A percentile compares a stretch with the other conserved stretches of the same genome.
Conservation (phyloP, 768 basidiomycete genomes). For the Gymnopilus junonius region DNA sequence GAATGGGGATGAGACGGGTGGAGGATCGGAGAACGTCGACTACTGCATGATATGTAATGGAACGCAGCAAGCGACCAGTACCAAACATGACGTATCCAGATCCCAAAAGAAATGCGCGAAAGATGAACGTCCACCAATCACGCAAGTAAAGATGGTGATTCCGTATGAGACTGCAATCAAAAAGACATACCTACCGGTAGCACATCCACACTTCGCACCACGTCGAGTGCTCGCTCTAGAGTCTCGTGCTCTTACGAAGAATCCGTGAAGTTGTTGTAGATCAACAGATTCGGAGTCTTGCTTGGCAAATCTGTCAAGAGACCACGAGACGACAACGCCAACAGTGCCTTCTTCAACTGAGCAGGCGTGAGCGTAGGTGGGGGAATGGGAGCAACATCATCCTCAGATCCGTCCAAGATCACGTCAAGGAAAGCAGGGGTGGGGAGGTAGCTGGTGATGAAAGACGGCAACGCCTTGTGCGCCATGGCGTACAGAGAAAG, state of each 20-base stretch:
- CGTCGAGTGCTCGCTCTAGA: neutral
- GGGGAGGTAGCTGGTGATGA: slow-evolving; percentile 62
- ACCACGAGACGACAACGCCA: slow-evolving; percentile 59
- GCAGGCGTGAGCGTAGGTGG: slow-evolving; percentile 61
- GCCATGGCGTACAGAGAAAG: slow-evolving; percentile 56
- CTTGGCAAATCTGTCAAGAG: slow-evolving; percentile 53
- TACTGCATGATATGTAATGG: neutral
- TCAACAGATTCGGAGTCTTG: slow-evolving; percentile 70
- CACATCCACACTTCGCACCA: neutral
- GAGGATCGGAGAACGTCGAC: neutral
- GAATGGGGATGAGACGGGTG: neutral
- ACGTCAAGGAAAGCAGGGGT: slow-evolving; percentile 49
- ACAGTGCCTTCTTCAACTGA: slow-evolving; percentile 78
- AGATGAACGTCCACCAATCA: neutral
- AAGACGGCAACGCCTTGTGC: slow-evolving; percentile 59
- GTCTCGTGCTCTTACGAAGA: neutral
- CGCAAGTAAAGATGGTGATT: neutral
- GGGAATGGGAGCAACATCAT: slow-evolving; percentile 44
- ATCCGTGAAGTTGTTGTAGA: slow-evolving; percentile 79
- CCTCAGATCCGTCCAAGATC: slow-evolving; percentile 22
- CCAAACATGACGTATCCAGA: neutral
- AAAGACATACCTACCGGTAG: slow-evolving; percentile 4
- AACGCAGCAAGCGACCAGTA: neutral
- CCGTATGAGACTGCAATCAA: neutral
- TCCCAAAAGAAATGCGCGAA: neutral